A percentile compares a stretch with the other conserved stretches of the same genome.
These are phyloP conservation scores for Zelopaecilomyces penicillatus DNA, from an alignment of 2,329 filamentous ascomycete genomes.

Conservation along the genomic window DNA sequence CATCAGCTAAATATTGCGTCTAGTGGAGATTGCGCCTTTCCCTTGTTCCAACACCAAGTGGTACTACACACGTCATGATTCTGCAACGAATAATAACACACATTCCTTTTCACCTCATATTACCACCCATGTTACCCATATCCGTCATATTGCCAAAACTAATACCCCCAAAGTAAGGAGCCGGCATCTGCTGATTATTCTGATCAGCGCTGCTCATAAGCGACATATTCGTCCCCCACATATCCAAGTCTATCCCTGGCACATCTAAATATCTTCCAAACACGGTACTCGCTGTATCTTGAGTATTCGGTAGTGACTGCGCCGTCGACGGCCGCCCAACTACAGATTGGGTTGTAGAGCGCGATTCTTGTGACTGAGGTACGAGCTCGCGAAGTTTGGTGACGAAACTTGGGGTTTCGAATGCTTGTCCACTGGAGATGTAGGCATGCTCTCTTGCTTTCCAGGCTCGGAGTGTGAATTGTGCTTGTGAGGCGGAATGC, in stretches of 20 bases:
- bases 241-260: slow-evolving; percentile 36
- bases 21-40: no score
- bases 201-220: no score
- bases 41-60: no score
- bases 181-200: no score
- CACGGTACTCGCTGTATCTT: slow-evolving; percentile 32
- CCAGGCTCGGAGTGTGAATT: slow-evolving; percentile 45
- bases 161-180: no score
- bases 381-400: slow-evolving; percentile 35
- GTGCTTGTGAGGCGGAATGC: slow-evolving; percentile 34
- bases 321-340: slow-evolving; percentile 19
- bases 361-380: slow-evolving; percentile 27
- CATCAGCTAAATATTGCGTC: no score
- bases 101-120: no score
- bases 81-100: no score
- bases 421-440: slow-evolving; percentile 24
- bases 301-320: slow-evolving; percentile 13
- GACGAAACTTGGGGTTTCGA: slow-evolving; percentile 39
- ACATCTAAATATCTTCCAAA: slow-evolving; percentile 37
- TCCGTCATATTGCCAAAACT: no score
- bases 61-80: no score
- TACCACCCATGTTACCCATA: no score
- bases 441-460: slow-evolving; percentile 37
- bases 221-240: slow-evolving; percentile 23
- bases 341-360: slow-evolving; percentile 22